These are phyloP conservation scores for Apiosordaria backusii DNA, from an alignment of 495 filamentous ascomycete species.

Conservation along the genomic window DNA sequence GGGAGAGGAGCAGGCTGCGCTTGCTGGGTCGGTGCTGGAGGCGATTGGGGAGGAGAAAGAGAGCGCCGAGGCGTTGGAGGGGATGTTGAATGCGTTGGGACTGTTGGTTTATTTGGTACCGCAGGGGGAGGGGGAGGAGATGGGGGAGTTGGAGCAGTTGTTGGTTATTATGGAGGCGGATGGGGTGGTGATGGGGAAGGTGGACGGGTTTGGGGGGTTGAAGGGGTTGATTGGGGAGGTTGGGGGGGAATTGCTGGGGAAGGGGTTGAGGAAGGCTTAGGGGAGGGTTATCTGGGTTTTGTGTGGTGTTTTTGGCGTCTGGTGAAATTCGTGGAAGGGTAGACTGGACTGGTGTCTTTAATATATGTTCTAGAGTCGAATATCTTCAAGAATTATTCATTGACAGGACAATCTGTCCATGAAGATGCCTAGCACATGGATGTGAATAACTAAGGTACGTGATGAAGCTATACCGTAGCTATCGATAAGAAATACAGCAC, in stretches of 20 bases:
- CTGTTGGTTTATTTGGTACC: slow-evolving; percentile 68
- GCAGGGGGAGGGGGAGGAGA: slow-evolving; percentile 33
- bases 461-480: too few relatives aligned
- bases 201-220: slow-evolving; percentile 50
- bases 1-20: slow-evolving; percentile 70
- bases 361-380: too few relatives aligned
- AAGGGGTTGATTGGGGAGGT: slow-evolving; percentile 55
- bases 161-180: slow-evolving; percentile 66
- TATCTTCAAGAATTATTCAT: too few relatives aligned
- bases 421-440: background rate
- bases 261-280: slow-evolving; percentile 34
- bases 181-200: slow-evolving; percentile 55
- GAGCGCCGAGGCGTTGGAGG: slow-evolving; percentile 67
- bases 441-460: too few relatives aligned
- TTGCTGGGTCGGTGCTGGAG: slow-evolving; percentile 73
- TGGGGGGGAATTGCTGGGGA: slow-evolving; percentile 41
- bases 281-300: background rate
- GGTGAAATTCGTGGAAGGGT: too few relatives aligned
- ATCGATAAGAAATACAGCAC: background rate
- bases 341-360: too few relatives aligned
- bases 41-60: slow-evolving; percentile 63
- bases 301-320: background rate
- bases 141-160: slow-evolving; percentile 69
- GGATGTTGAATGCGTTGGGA: slow-evolving; percentile 68
- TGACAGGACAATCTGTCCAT: too few relatives aligned